Evolutionary conservation across 306 rosid genomes (phyloP).

Genomic region (Quercus alba): DNA sequence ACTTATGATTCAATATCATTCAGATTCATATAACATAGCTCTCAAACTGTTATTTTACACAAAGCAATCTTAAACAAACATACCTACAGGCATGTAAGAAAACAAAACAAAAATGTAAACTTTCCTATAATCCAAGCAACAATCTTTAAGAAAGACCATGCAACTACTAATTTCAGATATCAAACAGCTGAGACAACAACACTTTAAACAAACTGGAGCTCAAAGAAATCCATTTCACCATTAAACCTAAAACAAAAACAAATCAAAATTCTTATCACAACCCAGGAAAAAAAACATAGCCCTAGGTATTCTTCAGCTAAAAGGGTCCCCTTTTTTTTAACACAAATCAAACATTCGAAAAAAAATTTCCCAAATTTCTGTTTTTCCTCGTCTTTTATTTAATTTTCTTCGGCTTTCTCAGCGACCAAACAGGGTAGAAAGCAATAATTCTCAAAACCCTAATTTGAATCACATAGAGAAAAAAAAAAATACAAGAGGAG

Average conservation of each 20-base stretch:
- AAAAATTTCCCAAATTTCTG: neutral
- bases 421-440: neutral
- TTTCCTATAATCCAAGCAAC: neutral
- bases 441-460: slow-evolving; percentile 15
- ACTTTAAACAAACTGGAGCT: neutral
- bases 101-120: neutral
- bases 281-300: neutral
- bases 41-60: neutral
- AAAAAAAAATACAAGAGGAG: neutral
- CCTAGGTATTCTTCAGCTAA: slow-evolving; percentile 3
- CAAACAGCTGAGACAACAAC: neutral
- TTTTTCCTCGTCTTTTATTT: neutral
- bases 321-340: neutral
- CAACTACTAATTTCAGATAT: neutral
- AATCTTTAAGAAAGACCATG: neutral
- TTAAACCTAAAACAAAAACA: neutral
- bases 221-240: neutral
- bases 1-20: neutral
- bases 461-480: neutral
- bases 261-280: neutral
- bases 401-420: neutral
- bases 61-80: neutral
- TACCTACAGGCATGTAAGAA: neutral
- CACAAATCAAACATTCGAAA: neutral
- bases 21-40: neutral